Base-by-base conservation (phyloP, 441 rosid species). In the Biscutella laevigata region DNA sequence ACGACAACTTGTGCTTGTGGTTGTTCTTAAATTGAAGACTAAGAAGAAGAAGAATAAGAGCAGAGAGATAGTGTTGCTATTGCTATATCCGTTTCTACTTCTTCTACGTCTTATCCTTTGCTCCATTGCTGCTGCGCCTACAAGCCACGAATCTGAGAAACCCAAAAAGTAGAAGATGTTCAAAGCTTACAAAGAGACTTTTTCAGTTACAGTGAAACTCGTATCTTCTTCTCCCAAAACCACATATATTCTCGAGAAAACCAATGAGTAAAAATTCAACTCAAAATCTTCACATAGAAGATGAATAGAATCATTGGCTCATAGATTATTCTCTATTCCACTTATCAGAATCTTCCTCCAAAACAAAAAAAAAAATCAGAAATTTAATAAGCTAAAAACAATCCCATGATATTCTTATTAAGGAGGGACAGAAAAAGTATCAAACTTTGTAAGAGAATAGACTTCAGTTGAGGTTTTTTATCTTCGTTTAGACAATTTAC, bases 221-320 rank as follows among this genome's bases (percentile, higher is more conserved):
- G 25, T 47, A 64, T 64, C 62, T 17, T 56, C 55, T 66, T 29
- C 43, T 51, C 35, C 27, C 38, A 21, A 59, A 59, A 32, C 66
- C 52, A 45, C 48, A 66, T 20, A 57, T 26, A 65, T 57, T 65
- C 69, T 57, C 41, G 50, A 52, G 25, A 52, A 58, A 59, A 38
- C 53, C 69, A 56, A 64, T 64, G 69, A 57, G 43, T 32, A 45
- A 28, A 68, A 67, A 51, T 69, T 61, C 51, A 57, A 66, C 78
- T 68, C 59, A 56, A 65, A 73, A 68, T 62, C 80, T 75, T 78
- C 61, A 42, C 55, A 57, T 68, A 71, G 63, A 79, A 81, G 82
- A 64, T 72, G 53, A 53, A 51, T 32, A 52, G 82, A 74, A 77
- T 79, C 71, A 38, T 57, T 46, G 53, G 59, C 64, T 42, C 71